Evolutionary conservation across 2,329 filamentous ascomycete species (phyloP).

Genomic region (Chaetomium sp.): DNA sequence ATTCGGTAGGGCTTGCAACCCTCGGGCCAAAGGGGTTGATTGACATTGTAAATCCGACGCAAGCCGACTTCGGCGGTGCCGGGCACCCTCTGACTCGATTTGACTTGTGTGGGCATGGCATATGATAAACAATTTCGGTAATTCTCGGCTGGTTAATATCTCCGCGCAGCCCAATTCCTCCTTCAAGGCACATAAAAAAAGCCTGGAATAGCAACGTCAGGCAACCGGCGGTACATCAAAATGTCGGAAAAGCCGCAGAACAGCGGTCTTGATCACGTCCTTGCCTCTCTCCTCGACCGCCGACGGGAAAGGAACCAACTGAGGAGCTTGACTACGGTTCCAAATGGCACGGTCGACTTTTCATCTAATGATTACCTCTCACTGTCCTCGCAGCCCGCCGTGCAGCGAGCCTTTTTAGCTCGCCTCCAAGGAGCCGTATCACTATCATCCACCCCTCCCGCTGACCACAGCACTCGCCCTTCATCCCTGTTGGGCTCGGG

Average conservation of each 20-base stretch:
- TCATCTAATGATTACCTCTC: conserved; percentile 81
- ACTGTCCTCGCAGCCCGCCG: conserved; percentile 54
- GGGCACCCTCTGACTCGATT: neutral
- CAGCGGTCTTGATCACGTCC: neutral
- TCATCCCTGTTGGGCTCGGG: conserved; percentile 49
- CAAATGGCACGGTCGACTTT: conserved; percentile 70
- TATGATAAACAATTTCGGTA: neutral
- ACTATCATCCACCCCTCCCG: neutral
- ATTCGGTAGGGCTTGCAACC: neutral
- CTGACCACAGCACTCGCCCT: neutral
- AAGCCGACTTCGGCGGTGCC: conserved; percentile 7
- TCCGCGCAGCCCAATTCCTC: neutral
- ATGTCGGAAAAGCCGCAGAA: neutral
- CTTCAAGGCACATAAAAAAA: neutral
- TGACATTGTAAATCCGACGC: neutral
- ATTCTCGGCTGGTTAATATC: neutral
- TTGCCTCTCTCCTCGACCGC: conserved; percentile 10
- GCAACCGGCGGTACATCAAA: too few relatives aligned
- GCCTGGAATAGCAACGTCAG: neutral
- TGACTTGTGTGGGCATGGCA: neutral
- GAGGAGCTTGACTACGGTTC: conserved; percentile 51
- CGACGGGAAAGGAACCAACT: conserved; percentile 14
- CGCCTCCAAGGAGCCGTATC: conserved; percentile 38
- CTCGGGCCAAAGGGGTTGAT: neutral
- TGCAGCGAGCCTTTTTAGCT: conserved; percentile 66